Percentiles rank a stretch among this genome's conserved stretches.
These are phyloP conservation scores for Pseudonitzschia pungens DNA, from an alignment of 108 stramenopile genomes.

Conservation along the genomic window DNA sequence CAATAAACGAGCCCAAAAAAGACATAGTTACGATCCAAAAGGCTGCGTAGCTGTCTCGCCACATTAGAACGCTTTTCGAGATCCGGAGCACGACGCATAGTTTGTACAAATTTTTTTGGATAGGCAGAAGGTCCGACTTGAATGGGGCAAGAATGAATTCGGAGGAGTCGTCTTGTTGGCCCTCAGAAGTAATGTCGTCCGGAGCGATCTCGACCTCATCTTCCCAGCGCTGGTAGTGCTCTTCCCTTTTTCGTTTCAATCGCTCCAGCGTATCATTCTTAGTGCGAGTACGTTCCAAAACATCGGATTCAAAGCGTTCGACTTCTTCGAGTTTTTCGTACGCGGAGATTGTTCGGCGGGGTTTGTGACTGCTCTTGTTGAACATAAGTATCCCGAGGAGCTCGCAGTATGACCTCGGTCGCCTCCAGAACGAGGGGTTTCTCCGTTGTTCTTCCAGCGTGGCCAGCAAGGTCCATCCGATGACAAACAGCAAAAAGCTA, in stretches of 20 bases:
- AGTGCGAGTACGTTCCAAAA: background rate
- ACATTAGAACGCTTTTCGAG: conserved; percentile 43
- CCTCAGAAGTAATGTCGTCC: background rate
- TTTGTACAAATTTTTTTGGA: conserved; percentile 32
- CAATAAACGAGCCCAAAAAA: conserved; percentile 43
- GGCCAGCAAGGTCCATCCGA: conserved; percentile 31
- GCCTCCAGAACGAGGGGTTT: conserved; percentile 11
- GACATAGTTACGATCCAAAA: conserved; percentile 46
- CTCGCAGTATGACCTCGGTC: conserved; percentile 21
- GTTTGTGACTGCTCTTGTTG: conserved; percentile 11
- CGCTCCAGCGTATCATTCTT: conserved; percentile 15
- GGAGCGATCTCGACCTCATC: background rate
- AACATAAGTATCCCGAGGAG: conserved; percentile 21
- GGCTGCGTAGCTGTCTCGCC: conserved; percentile 54
- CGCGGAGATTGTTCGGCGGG: background rate
- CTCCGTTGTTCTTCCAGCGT: conserved; percentile 16
- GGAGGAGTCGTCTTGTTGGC: background rate
- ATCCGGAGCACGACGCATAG: conserved; percentile 43
- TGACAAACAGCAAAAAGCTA: conserved; percentile 19
- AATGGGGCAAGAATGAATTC: conserved; percentile 23
- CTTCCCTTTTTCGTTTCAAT: conserved; percentile 6
- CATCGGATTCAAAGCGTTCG: conserved; percentile 1
- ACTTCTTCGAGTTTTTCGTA: conserved; percentile 20
- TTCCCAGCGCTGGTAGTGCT: background rate
- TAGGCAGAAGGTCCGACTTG: conserved; percentile 40